Base-by-base conservation (phyloP, 2,329 filamentous ascomycete genomes). In the Aureobasidium musti region DNA sequence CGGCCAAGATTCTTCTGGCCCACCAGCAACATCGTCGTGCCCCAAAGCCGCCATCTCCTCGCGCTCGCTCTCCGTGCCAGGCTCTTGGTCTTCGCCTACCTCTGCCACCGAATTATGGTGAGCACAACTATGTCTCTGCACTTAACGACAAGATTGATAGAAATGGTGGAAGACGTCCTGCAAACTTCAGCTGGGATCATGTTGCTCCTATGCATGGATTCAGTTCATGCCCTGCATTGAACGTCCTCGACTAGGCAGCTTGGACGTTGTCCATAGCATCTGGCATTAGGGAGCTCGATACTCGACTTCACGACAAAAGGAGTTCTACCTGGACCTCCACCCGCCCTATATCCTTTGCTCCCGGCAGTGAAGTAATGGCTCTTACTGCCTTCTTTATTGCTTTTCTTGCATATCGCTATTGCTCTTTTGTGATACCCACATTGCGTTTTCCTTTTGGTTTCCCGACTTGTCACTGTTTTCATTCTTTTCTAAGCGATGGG, bases 161-260 rank as follows among this genome's bases (percentile, higher is more conserved):
- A 7, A 61, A 61, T 14, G 30, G 30, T 2, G 57, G 57, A 17
- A 21, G 11, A 7, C 57, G 57, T 26, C 43, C 57, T 61, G 23
- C 30, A 1, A 61, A 61, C 43, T 61, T 61, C 30, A 35, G 21
- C 30, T 61, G 57, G 57, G 30, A 61, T 45, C 43, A 61, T 49
- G 43, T 61, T 6, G 57, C 57, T 13, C 57, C 57, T 3, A 50
- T 37, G 21, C 37, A 61, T 43, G 57, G 43, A 5, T 33, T 61
- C n/a, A 61, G 43, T 14, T 49, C 28, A 3, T 49, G 21, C 21
- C n/a, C 14, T 23, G 11, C 57, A 5, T 61, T 49, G 14, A 50
- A 49, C 43, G 57, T 61, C 30, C 57, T 61, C 21, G 43, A 61
- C 35, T 61, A 61, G 57, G 26, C 39, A 45, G 26, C 23, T 19